phyloP scores from a whole-genome alignment of 441 rosid genomes.

The Manihot esculenta region DNA sequence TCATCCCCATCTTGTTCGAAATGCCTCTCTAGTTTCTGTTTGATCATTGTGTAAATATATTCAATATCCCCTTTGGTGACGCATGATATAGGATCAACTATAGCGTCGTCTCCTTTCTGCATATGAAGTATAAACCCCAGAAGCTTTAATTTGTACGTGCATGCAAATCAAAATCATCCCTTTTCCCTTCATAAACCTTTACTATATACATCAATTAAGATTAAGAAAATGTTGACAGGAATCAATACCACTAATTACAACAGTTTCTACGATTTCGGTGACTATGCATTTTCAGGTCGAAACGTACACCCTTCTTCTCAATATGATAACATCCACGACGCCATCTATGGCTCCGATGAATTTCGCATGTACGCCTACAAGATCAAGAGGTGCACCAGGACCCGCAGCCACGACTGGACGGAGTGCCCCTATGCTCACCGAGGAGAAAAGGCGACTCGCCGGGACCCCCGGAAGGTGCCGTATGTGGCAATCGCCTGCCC shows the following conservation, averaged over 20 bases:
- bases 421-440: conserved; percentile 88
- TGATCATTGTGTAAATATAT: not conserved
- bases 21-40: not conserved
- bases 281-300: conserved; percentile 31
- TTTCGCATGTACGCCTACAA: conserved; percentile 87
- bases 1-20: not conserved
- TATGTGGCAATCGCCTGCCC: conserved; percentile 74
- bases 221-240: conserved; percentile 30
- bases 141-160: not conserved
- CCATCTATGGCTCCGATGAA: conserved; percentile 60
- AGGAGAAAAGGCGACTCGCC: conserved; percentile 83
- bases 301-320: conserved; percentile 25
- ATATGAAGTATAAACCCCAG: no score
- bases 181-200: no score
- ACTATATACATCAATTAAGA: no score
- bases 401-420: conserved; percentile 85
- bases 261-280: conserved; percentile 28
- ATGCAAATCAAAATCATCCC: not conserved
- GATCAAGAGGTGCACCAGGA: conserved; percentile 67
- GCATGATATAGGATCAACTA: no score
- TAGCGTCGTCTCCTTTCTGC: no score
- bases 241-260: conserved; percentile 8
- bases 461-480: conserved; percentile 66
- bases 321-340: conserved; percentile 33
- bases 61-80: no score